phyloP scores from a whole-genome alignment of 2,329 filamentous ascomycete genomes.

The Cladosporium cucumerinum region DNA sequence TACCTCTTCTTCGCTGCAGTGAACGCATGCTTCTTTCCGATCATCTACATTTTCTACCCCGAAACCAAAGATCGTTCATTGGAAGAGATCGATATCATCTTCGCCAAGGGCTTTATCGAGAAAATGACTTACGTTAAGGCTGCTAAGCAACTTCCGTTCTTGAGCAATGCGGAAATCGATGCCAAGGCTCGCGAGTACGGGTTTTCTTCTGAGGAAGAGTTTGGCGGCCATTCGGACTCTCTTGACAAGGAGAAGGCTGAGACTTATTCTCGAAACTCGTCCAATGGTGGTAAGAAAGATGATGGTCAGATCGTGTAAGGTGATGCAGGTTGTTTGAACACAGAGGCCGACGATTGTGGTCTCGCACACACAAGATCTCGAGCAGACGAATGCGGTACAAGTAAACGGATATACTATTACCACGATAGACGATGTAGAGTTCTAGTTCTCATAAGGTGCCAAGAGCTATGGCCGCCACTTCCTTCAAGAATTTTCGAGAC shows the following conservation, averaged over 20 bases:
- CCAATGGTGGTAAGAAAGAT: constrained; percentile 1
- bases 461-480: background rate
- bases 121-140: constrained; percentile 38
- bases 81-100: constrained; percentile 20
- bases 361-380: background rate
- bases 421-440: background rate
- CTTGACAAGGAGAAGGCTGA: constrained; percentile 1
- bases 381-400: background rate
- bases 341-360: background rate
- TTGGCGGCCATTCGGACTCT: background rate
- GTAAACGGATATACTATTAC: background rate
- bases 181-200: constrained; percentile 35
- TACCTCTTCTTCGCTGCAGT: constrained; percentile 13
- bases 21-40: constrained; percentile 15
- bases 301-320: background rate
- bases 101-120: constrained; percentile 24
- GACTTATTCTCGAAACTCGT: background rate
- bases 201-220: background rate
- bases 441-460: background rate
- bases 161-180: constrained; percentile 36
- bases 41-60: constrained; percentile 19
- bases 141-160: constrained; percentile 35
- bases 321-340: background rate
- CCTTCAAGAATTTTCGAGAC: background rate
- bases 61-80: constrained; percentile 18